Base-by-base conservation (phyloP, 805 yeast genomes). In the Teunomyces cretensis region DNA sequence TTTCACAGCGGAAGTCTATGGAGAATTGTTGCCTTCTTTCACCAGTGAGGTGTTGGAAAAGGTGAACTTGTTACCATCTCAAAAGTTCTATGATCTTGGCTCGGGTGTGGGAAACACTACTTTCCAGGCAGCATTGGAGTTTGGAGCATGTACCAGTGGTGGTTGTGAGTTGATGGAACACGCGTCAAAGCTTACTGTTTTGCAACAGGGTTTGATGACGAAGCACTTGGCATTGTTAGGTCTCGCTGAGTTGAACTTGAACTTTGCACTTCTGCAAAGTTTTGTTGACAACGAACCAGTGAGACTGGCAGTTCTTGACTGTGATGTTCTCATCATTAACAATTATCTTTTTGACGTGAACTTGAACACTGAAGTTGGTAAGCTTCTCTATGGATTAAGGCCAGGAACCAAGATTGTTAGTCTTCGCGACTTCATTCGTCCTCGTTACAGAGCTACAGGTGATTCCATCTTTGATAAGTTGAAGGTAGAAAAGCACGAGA, bases 51-150 rank as follows among this genome's bases (percentile, higher is more conserved):
- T 87, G 3, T 53, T 72, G 37, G 62, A 70, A 9, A 86, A 84
- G 56, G 84, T 89, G 41, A 75, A 74, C 1, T 65, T 90, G 41
- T 62, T 68, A 30, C 72, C 79, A 1, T 65, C 63, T 1, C 76
- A 79, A 36, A 77, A 72, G n/a, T 90, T 89, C 56, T 81, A 91
- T 50, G 97, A 91, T 64, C 70, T 91, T 17, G 97, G 97, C 0
- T 88, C 96, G 0, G 97, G 97, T 12, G 97, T 91, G 12, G 97
- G 97, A 0, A 91, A 91, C 59, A 88, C 96, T 46, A 84, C 86
- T 0, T 75, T 90, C 33, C 97, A 90, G 61, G 95, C 96, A 0
- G 89, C 96, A 0, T 63, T 91, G 30, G 96, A 90, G 56, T 81
- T 79, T 60, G 96, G 96, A 2, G 86, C 90, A 48, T 74, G 74